A percentile compares a stretch with the other conserved stretches of the same genome.
Evolutionary conservation across 176 grass and related monocot genomes (phyloP).

Genomic region (Microstegium vimineum): DNA sequence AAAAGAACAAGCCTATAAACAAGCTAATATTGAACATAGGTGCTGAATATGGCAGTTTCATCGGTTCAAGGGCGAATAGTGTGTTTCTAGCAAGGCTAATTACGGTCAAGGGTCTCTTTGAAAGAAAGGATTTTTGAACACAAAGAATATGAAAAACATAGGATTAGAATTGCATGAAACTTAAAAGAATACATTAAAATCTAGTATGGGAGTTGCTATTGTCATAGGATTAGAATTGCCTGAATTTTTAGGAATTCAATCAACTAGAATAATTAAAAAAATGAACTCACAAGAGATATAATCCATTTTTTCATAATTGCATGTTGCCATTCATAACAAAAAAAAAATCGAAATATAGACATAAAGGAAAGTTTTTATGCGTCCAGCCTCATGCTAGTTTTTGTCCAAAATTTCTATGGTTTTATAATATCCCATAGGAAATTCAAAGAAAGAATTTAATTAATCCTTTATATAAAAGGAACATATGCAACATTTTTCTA

Average conservation of each 20-base stretch:
- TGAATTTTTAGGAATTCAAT: too few species aligned
- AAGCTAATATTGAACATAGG: background rate
- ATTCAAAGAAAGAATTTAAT: background rate
- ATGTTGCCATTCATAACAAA: too few species aligned
- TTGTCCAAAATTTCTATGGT: background rate
- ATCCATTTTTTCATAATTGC: too few species aligned
- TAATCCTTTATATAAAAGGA: background rate
- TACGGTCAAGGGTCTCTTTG: too few species aligned
- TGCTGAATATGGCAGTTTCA: background rate
- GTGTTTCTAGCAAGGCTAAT: background rate
- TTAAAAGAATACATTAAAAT: too few species aligned
- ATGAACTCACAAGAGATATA: too few species aligned
- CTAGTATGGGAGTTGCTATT: too few species aligned
- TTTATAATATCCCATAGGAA: background rate
- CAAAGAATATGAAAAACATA: too few species aligned
- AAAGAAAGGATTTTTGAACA: too few species aligned
- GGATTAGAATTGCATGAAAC: too few species aligned
- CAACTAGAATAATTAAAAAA: too few species aligned
- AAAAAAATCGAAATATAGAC: background rate
- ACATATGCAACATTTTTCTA: background rate
- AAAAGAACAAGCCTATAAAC: background rate
- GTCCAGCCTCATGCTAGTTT: background rate
- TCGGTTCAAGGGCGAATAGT: background rate
- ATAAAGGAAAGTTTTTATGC: background rate
- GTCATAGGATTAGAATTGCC: too few species aligned